Percentiles rank a stretch among this genome's conserved stretches.
phyloP scores from a whole-genome alignment of 2,329 filamentous ascomycete species.

The Didymella segeticola region DNA sequence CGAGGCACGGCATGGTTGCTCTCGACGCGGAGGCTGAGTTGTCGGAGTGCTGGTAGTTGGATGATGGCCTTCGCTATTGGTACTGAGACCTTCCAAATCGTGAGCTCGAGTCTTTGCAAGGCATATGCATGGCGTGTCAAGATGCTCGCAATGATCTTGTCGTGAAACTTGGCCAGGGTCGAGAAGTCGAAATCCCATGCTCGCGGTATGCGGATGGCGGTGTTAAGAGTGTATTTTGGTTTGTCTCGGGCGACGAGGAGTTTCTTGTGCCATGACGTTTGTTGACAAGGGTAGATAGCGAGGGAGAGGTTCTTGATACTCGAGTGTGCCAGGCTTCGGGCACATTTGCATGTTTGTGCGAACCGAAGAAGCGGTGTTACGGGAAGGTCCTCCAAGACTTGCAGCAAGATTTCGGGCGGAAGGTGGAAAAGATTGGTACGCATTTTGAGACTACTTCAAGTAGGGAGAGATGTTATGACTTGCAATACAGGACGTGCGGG shows the following conservation, averaged over 20 bases:
- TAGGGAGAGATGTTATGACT: not conserved
- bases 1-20: conserved; percentile 13
- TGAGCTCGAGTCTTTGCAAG: conserved; percentile 37
- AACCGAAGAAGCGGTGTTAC: conserved; percentile 44
- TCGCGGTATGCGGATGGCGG: conserved; percentile 29
- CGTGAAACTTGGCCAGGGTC: conserved; percentile 39
- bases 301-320: conserved; percentile 73
- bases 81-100: conserved; percentile 36
- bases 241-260: conserved; percentile 45
- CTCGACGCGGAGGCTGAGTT: conserved; percentile 36
- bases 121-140: conserved; percentile 33
- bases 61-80: conserved; percentile 34
- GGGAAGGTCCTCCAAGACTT: conserved; percentile 43
- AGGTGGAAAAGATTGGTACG: conserved; percentile 28
- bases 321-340: conserved; percentile 37
- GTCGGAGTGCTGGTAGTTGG: conserved; percentile 27
- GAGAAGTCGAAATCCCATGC: conserved; percentile 25
- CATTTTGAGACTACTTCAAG: conserved; percentile 21
- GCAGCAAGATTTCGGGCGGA: conserved; percentile 43
- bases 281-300: conserved; percentile 67
- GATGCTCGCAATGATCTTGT: conserved; percentile 33
- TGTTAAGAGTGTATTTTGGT: conserved; percentile 2
- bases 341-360: conserved; percentile 37
- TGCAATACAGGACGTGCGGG: not conserved
- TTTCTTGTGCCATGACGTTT: conserved; percentile 58